A percentile compares a stretch with the other conserved stretches of the same genome.
phyloP scores from a whole-genome alignment of 352 stramenopile species.

The Globisporangium ultimum region DNA sequence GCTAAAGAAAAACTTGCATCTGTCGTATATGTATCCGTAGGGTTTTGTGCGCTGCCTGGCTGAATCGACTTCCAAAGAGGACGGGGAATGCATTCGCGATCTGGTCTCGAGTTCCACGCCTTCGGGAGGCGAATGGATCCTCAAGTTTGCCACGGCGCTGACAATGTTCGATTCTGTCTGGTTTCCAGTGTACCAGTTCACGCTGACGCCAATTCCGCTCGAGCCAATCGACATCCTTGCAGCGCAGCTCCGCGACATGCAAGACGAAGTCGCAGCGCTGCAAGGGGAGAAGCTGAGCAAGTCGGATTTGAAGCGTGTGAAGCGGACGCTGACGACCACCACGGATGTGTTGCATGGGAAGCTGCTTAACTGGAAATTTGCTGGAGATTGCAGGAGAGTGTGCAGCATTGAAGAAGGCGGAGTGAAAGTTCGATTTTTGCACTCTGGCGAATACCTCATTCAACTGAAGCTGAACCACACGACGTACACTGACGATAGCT shows the following conservation, averaged over 20 bases:
- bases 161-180: conserved; percentile 1
- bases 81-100: background rate
- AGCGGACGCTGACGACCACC: background rate
- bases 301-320: background rate
- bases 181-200: conserved; percentile 5
- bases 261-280: conserved; percentile 3
- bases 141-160: conserved; percentile 1
- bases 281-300: background rate
- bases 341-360: no score
- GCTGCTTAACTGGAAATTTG: background rate
- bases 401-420: no score
- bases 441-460: background rate
- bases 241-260: conserved; percentile 7
- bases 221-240: conserved; percentile 6
- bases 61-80: background rate
- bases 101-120: background rate
- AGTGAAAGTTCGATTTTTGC: background rate
- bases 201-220: background rate
- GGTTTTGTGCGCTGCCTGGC: conserved; percentile 7
- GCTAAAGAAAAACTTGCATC: no score
- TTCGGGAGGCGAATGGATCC: background rate
- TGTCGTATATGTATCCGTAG: background rate
- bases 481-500: background rate
- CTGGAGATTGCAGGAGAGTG: background rate
- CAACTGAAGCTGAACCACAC: background rate